phyloP scores from a whole-genome alignment of 2,329 filamentous ascomycete genomes.

The Boeremia exigua region DNA sequence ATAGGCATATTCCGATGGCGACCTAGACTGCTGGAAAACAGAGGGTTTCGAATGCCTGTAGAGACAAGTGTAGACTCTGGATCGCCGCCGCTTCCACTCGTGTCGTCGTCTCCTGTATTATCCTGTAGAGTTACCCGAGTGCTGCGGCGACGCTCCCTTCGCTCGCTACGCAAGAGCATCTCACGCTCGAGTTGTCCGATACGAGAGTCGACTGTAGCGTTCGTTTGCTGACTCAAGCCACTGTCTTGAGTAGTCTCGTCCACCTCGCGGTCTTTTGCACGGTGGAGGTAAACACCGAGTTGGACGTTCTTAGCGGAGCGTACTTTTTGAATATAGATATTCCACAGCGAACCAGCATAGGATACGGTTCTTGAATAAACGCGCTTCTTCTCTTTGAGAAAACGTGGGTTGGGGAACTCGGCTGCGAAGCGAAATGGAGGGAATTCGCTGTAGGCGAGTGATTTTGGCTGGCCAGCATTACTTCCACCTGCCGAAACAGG shows the following conservation, averaged over 20 bases:
- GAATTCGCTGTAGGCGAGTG: constrained; percentile 59
- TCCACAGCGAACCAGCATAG: constrained; percentile 65
- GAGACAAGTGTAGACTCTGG: constrained; percentile 49
- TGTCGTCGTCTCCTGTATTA: constrained; percentile 48
- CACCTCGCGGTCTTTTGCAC: constrained; percentile 62
- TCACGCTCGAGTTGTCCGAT: constrained; percentile 62
- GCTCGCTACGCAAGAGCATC: constrained; percentile 55
- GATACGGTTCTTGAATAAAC: constrained; percentile 66
- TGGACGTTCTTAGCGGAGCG: constrained; percentile 62
- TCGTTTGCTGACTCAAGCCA: constrained; percentile 44
- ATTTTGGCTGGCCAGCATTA: constrained; percentile 46
- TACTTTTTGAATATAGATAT: constrained; percentile 68
- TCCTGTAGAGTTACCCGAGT: constrained; percentile 31
- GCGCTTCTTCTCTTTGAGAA: constrained; percentile 64
- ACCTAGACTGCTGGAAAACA: constrained; percentile 28
- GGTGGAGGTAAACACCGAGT: constrained; percentile 65
- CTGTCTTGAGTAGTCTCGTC: constrained; percentile 52
- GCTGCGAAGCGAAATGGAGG: constrained; percentile 66
- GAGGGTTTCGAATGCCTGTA: constrained; percentile 25
- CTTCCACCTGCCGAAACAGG: constrained; percentile 46
- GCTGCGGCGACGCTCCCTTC: constrained; percentile 39
- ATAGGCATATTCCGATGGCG: constrained; percentile 27
- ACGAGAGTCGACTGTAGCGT: constrained; percentile 58
- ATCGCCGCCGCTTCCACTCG: constrained; percentile 55
- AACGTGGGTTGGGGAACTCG: constrained; percentile 62